These are phyloP conservation scores for Fusarium concolor DNA, from an alignment of 2,329 filamentous ascomycete genomes.

Conservation along the genomic window DNA sequence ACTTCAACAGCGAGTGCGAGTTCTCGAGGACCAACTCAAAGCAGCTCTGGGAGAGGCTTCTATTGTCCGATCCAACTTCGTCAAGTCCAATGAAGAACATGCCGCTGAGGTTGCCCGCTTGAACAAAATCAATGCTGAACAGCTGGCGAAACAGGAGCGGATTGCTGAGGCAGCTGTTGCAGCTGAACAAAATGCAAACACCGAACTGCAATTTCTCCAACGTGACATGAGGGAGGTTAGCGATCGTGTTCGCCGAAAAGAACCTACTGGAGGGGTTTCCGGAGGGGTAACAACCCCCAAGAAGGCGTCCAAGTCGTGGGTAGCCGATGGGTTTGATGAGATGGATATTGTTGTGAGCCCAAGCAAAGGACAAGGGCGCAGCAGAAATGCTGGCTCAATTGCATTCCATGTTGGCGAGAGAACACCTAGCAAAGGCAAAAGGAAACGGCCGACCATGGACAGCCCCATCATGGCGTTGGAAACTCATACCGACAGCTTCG, in stretches of 20 bases:
- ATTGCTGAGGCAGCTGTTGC: slow-evolving; percentile 73
- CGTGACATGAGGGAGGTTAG: slow-evolving; percentile 74
- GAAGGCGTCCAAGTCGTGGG: slow-evolving; percentile 65
- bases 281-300: slow-evolving; percentile 66
- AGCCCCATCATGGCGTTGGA: slow-evolving; percentile 75
- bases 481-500: slow-evolving; percentile 58
- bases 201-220: slow-evolving; percentile 78
- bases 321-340: slow-evolving; percentile 83
- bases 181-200: slow-evolving; percentile 73
- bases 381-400: slow-evolving; percentile 56
- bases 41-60: slow-evolving; percentile 77
- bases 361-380: slow-evolving; percentile 60
- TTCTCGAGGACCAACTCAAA: slow-evolving; percentile 67
- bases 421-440: slow-evolving; percentile 75
- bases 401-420: slow-evolving; percentile 61
- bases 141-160: slow-evolving; percentile 71
- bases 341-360: slow-evolving; percentile 67
- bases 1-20: slow-evolving; percentile 64
- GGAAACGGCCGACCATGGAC: slow-evolving; percentile 73
- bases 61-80: slow-evolving; percentile 78
- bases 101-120: slow-evolving; percentile 71
- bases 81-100: slow-evolving; percentile 70
- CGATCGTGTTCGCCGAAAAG: slow-evolving; percentile 62
- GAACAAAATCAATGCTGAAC: slow-evolving; percentile 72
- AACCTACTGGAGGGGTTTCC: slow-evolving; percentile 44